A percentile compares a stretch with the other conserved stretches of the same genome.
phyloP scores from a whole-genome alignment of 805 yeast genomes.

The Barnettozyma salicaria region DNA sequence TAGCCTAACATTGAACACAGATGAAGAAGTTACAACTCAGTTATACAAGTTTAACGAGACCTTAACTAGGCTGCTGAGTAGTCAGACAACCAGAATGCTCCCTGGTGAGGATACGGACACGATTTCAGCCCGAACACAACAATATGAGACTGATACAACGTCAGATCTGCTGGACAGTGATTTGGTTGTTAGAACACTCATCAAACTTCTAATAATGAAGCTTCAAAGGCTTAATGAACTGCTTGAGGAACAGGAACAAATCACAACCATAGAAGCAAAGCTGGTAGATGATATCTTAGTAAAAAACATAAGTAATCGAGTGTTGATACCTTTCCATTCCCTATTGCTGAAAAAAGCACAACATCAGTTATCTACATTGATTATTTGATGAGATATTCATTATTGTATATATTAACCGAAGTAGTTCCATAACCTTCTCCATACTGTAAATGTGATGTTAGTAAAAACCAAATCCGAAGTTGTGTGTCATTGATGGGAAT shows the following conservation, averaged over 20 bases:
- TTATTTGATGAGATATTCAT: not conserved
- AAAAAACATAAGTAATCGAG: slow-evolving; percentile 18
- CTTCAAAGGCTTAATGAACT: slow-evolving; percentile 11
- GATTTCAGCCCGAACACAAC: not conserved
- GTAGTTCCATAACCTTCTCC: slow-evolving; percentile 21
- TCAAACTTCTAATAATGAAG: slow-evolving; percentile 16
- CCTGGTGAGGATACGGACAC: not conserved
- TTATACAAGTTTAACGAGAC: slow-evolving; percentile 25
- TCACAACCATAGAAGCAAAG: slow-evolving; percentile 12
- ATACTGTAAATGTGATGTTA: too few species aligned
- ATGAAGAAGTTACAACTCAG: slow-evolving; percentile 14
- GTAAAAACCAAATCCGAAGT: not conserved
- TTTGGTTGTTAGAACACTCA: slow-evolving; percentile 15
- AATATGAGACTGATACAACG: not conserved
- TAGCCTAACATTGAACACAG: not conserved
- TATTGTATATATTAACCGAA: slow-evolving; percentile 8
- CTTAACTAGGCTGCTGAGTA: slow-evolving; percentile 19
- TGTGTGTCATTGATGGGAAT: slow-evolving; percentile 6
- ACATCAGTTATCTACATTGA: not conserved
- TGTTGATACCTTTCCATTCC: slow-evolving; percentile 21
- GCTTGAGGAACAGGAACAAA: not conserved
- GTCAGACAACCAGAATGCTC: slow-evolving; percentile 1
- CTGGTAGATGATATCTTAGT: slow-evolving; percentile 19
- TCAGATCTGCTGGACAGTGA: slow-evolving; percentile 12
- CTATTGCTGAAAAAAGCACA: slow-evolving; percentile 11